A percentile compares a stretch with the other conserved stretches of the same genome.
Evolutionary conservation across 2,329 filamentous ascomycete species (phyloP).

Genomic region (Colletotrichum musicola): DNA sequence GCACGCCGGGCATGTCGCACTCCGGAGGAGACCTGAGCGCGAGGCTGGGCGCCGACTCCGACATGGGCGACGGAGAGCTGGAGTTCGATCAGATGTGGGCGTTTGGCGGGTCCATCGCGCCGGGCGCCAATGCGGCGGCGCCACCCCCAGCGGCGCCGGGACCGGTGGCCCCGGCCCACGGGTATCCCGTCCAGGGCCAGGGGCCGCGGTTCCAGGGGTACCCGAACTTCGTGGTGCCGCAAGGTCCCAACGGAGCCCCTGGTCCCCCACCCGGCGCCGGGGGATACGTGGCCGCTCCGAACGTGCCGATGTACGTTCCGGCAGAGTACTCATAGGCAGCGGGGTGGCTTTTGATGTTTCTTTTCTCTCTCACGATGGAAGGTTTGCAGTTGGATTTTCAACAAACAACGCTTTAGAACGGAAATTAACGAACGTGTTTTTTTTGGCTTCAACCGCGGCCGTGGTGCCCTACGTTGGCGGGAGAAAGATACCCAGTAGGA

Average conservation of each 20-base stretch:
- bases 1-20: conserved; percentile 37
- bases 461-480: neutral
- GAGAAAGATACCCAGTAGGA: neutral
- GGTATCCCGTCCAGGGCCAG: conserved; percentile 16
- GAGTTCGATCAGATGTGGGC: conserved; percentile 54
- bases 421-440: too few relatives aligned
- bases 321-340: conserved; percentile 32
- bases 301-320: conserved; percentile 31
- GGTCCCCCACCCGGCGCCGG: neutral
- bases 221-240: conserved; percentile 16
- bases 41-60: conserved; percentile 34
- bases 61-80: conserved; percentile 50
- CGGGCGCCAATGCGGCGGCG: neutral
- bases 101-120: conserved; percentile 24
- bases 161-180: neutral
- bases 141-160: conserved; percentile 6
- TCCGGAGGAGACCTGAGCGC: conserved; percentile 29
- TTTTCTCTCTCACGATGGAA: neutral
- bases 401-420: neutral
- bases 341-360: neutral
- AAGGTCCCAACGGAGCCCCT: conserved; percentile 11
- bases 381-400: neutral
- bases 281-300: conserved; percentile 19
- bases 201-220: conserved; percentile 18
- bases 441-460: too few relatives aligned